phyloP scores from a whole-genome alignment of 75 land plant genomes.

The Gnetum montanum region DNA sequence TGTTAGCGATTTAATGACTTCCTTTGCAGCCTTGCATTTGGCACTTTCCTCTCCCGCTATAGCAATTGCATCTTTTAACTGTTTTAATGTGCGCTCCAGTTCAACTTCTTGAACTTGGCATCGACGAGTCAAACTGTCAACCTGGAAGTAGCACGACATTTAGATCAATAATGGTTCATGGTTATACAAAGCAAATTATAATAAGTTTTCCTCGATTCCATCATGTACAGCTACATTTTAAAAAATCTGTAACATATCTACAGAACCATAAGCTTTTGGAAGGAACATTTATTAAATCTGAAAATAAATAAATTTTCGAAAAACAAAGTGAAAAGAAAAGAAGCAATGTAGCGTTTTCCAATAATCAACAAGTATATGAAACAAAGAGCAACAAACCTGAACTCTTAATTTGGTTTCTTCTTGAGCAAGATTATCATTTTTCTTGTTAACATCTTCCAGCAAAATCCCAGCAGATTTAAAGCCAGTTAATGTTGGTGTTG shows the following conservation, averaged over 20 bases:
- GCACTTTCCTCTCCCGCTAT: conserved; percentile 88
- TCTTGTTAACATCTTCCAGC: conserved; percentile 18
- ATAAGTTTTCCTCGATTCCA: too few species aligned
- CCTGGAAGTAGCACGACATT: too few species aligned
- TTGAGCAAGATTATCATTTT: conserved; percentile 27
- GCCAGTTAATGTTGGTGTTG: conserved; percentile 26
- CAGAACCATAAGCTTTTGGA: too few species aligned
- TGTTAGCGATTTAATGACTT: conserved; percentile 95
- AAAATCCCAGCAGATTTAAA: conserved; percentile 13
- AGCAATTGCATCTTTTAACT: conserved; percentile 77
- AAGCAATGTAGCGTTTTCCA: too few species aligned
- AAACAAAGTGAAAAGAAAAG: too few species aligned
- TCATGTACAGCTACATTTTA: too few species aligned
- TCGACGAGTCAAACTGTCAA: conserved; percentile 68
- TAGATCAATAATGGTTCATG: too few species aligned
- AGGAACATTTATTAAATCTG: too few species aligned
- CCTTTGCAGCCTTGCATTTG: conserved; percentile 95
- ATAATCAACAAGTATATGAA: too few species aligned
- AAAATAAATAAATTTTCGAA: too few species aligned
- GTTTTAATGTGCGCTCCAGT: conserved; percentile 67
- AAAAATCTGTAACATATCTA: too few species aligned
- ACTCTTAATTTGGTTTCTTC: conserved; percentile 31
- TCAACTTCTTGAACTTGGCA: conserved; percentile 79
- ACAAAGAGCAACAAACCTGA: conserved; percentile 35
- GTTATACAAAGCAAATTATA: too few species aligned